Evolutionary conservation across 768 basidiomycete species (phyloP).

Genomic region (Brasilioporus rufonigricans): DNA sequence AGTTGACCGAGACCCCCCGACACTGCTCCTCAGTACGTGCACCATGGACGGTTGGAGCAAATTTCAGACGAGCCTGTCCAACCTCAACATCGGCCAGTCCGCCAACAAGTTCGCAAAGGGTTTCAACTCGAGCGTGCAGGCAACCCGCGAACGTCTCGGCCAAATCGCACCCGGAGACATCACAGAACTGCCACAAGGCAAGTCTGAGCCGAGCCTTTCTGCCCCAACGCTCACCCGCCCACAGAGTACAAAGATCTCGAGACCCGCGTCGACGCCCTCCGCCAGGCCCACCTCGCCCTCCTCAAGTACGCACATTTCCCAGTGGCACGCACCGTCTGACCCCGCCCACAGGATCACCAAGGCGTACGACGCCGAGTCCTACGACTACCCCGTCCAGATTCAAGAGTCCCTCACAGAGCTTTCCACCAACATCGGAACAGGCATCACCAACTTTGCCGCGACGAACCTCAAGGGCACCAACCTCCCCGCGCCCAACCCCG

Average conservation of each 20-base stretch:
- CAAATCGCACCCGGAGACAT: constrained; percentile 92
- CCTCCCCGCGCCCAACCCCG: constrained; percentile 66
- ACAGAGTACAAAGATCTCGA: constrained; percentile 98
- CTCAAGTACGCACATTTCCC: constrained; percentile 59
- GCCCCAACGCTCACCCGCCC: neutral
- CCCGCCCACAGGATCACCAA: constrained; percentile 61
- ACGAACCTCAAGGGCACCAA: constrained; percentile 87
- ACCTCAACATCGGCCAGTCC: constrained; percentile 70
- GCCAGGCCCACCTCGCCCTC: constrained; percentile 68
- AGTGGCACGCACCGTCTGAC: neutral
- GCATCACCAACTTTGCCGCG: constrained; percentile 81
- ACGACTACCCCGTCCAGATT: constrained; percentile 88
- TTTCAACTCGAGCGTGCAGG: constrained; percentile 80
- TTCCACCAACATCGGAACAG: constrained; percentile 65
- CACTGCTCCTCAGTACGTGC: no score
- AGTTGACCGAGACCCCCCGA: no score
- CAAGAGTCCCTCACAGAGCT: constrained; percentile 79
- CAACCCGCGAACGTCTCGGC: constrained; percentile 84
- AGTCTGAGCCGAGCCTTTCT: neutral
- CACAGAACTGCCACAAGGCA: constrained; percentile 89
- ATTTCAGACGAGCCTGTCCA: constrained; percentile 57
- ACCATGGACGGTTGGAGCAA: constrained; percentile 63
- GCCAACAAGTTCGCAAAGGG: constrained; percentile 77
- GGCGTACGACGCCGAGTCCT: constrained; percentile 85
- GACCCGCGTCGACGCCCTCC: constrained; percentile 88